These are phyloP conservation scores for Aspergillus coremiiformis DNA, from an alignment of 495 filamentous ascomycete species.

Conservation along the genomic window DNA sequence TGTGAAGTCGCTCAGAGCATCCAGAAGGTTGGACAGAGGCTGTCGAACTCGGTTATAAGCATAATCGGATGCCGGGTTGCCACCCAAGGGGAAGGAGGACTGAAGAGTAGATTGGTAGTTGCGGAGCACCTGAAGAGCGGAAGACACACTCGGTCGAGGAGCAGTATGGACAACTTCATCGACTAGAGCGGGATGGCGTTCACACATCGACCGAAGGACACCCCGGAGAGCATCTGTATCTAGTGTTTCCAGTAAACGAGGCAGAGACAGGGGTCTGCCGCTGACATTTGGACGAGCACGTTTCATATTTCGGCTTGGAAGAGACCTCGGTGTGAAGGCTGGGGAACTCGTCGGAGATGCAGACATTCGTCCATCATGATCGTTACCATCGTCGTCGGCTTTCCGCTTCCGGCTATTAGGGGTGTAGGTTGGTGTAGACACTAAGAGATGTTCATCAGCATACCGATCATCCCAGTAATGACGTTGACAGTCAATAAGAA, in stretches of 20 bases:
- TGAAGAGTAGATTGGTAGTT: conserved; percentile 73
- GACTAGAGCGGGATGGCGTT: conserved; percentile 68
- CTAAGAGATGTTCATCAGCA: conserved; percentile 31
- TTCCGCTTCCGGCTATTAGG: conserved; percentile 71
- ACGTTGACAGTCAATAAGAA: conserved; percentile 4
- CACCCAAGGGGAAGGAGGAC: conserved; percentile 80
- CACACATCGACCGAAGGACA: conserved; percentile 79
- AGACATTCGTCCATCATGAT: conserved; percentile 74
- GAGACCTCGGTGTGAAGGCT: conserved; percentile 55
- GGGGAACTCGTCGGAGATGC: conserved; percentile 76
- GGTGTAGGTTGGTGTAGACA: conserved; percentile 47
- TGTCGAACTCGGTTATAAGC: conserved; percentile 88
- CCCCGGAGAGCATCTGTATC: conserved; percentile 72
- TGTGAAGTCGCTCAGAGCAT: conserved; percentile 87
- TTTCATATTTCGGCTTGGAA: conserved; percentile 59
- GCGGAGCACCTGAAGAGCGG: conserved; percentile 68
- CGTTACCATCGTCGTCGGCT: conserved; percentile 67
- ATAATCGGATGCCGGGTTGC: conserved; percentile 78
- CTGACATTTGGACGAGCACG: conserved; percentile 58
- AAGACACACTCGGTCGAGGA: conserved; percentile 73
- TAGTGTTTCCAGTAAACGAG: conserved; percentile 84
- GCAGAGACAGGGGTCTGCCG: conserved; percentile 71
- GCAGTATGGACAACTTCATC: conserved; percentile 78
- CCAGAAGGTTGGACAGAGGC: conserved; percentile 69
- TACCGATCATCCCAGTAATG: not conserved